phyloP scores from a whole-genome alignment of 2,329 filamentous ascomycete species.

The Diaporthe sp. region DNA sequence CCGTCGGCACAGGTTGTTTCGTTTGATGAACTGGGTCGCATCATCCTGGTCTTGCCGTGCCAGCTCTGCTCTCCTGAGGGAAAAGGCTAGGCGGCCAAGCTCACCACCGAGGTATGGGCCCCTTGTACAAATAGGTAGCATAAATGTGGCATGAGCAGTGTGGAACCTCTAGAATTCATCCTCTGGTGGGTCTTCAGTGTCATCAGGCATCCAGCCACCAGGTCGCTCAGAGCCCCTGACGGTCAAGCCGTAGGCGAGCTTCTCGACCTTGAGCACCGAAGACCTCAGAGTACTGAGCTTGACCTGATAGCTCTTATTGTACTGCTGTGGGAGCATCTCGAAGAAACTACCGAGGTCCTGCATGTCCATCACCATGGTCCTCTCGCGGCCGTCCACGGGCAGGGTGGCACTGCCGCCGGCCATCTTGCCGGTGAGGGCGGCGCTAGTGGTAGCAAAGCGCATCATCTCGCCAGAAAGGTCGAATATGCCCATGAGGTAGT shows the following conservation, averaged over 20 bases:
- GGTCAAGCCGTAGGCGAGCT: conserved; percentile 86
- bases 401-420: conserved; percentile 48
- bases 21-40: not conserved
- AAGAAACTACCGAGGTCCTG: conserved; percentile 82
- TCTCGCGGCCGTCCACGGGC: conserved; percentile 50
- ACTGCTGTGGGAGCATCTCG: conserved; percentile 77
- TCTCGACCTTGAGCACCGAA: conserved; percentile 95
- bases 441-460: conserved; percentile 91
- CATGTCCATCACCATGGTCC: conserved; percentile 84
- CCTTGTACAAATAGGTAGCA: not conserved
- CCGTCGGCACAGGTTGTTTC: not conserved
- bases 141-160: not conserved
- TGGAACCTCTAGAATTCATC: conserved; percentile 22
- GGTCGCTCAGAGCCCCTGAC: conserved; percentile 91
- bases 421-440: conserved; percentile 78
- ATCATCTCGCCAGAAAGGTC: conserved; percentile 97
- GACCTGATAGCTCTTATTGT: conserved; percentile 72
- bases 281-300: conserved; percentile 90
- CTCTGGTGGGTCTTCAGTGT: conserved; percentile 54
- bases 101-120: not conserved
- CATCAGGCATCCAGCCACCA: conserved; percentile 91
- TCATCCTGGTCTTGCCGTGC: not conserved
- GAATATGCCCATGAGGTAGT: conserved; percentile 92
- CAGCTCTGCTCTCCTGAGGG: not conserved
- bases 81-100: not conserved